These are phyloP conservation scores for Schwanniomyces pseudopolymorphus DNA, from an alignment of 805 yeast species.

Conservation along the genomic window DNA sequence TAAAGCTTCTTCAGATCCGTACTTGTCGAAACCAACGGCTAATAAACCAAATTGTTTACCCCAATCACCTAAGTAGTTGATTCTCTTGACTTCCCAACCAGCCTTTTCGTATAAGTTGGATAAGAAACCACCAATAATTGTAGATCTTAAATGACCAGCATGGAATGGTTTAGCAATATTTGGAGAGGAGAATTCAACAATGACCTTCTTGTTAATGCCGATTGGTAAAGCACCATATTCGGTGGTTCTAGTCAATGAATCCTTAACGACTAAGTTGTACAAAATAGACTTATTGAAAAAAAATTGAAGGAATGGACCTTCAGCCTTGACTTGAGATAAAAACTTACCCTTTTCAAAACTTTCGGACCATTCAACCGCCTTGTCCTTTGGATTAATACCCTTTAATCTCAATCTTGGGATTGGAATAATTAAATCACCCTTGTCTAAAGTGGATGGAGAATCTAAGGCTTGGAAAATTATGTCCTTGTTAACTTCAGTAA, in stretches of 20 bases:
- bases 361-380: conserved; percentile 69
- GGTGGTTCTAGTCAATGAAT: conserved; percentile 57
- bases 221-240: conserved; percentile 74
- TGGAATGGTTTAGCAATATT: conserved; percentile 99
- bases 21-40: conserved; percentile 87
- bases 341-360: conserved; percentile 72
- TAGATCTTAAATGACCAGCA: conserved; percentile 97
- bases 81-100: conserved; percentile 90
- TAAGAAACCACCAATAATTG: conserved; percentile 95
- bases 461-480: conserved; percentile 84
- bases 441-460: conserved; percentile 79
- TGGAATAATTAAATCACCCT: conserved; percentile 92
- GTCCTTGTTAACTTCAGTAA: conserved; percentile 69
- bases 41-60: conserved; percentile 97
- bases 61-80: conserved; percentile 99
- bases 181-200: conserved; percentile 95
- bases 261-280: conserved; percentile 67
- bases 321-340: conserved; percentile 69
- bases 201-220: conserved; percentile 67
- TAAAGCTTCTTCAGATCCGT: conserved; percentile 76
- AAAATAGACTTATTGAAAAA: conserved; percentile 70
- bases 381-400: conserved; percentile 79
- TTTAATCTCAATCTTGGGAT: conserved; percentile 81
- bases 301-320: conserved; percentile 91
- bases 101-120: conserved; percentile 84